These are phyloP conservation scores for Cercospora citrullina DNA, from an alignment of 2,329 filamentous ascomycete genomes.

Conservation along the genomic window DNA sequence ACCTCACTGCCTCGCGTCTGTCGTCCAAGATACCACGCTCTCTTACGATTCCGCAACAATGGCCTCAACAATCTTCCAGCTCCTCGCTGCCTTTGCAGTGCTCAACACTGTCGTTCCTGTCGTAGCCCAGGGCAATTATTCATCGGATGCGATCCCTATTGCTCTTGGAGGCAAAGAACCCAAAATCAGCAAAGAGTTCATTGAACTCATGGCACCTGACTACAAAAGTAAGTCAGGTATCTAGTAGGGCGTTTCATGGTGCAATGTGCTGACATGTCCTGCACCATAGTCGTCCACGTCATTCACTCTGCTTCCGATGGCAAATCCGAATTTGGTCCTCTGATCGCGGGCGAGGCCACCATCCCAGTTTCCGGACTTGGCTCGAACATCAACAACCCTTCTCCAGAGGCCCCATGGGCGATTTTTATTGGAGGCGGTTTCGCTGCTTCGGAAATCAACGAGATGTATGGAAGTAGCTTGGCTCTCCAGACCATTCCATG, in stretches of 20 bases:
- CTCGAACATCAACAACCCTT: constrained; percentile 21
- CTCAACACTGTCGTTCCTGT: background rate
- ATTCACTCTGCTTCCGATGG: constrained; percentile 24
- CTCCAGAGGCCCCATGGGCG: constrained; percentile 24
- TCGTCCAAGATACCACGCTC: background rate
- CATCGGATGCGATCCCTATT: constrained; percentile 21
- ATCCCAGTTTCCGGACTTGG: constrained; percentile 27
- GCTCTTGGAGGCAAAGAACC: constrained; percentile 31
- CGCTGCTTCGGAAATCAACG: constrained; percentile 25
- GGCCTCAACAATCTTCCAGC: background rate
- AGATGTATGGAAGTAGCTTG: constrained; percentile 19
- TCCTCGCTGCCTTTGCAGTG: background rate
- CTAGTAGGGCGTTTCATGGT: background rate
- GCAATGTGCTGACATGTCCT: background rate
- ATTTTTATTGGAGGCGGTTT: constrained; percentile 33
- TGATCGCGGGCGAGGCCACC: constrained; percentile 23
- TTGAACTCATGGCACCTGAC: constrained; percentile 27
- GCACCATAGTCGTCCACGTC: constrained; percentile 30
- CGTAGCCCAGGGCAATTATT: background rate
- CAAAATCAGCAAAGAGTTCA: constrained; percentile 25
- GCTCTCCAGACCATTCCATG: constrained; percentile 23
- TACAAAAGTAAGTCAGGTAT: constrained; percentile 24
- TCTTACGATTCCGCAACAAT: background rate
- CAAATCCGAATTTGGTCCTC: constrained; percentile 26
- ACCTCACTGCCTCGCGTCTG: background rate